phyloP scores from a whole-genome alignment of 1,284 basidiomycete species.

The Boletus semigastroideus region DNA sequence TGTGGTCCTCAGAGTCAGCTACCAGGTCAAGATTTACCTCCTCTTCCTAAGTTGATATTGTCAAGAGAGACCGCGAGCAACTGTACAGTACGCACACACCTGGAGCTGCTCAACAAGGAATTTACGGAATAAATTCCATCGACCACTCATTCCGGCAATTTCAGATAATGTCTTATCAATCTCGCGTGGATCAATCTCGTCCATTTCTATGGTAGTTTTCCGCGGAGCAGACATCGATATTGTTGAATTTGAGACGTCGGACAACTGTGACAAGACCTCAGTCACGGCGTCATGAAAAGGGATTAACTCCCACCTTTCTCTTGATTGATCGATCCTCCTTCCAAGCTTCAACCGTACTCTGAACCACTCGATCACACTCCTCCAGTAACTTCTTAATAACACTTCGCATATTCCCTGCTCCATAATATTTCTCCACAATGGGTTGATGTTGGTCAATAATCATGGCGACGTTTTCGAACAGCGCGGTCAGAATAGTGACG shows the following conservation, averaged over 20 bases:
- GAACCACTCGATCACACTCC: constrained; percentile 86
- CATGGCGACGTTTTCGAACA: constrained; percentile 94
- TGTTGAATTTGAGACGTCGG: constrained; percentile 44
- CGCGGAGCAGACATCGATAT: constrained; percentile 36
- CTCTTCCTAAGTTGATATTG: constrained; percentile 20
- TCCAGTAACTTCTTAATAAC: constrained; percentile 79
- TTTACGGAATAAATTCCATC: constrained; percentile 90
- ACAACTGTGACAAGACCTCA: constrained; percentile 39
- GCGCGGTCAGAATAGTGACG: constrained; percentile 79
- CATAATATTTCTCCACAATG: constrained; percentile 98
- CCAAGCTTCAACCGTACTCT: constrained; percentile 81
- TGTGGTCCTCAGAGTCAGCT: not conserved
- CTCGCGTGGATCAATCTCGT: constrained; percentile 80
- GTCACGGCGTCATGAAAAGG: not conserved
- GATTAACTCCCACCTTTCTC: constrained; percentile 55
- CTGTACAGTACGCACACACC: constrained; percentile 35
- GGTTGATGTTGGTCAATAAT: constrained; percentile 98
- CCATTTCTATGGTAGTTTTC: constrained; percentile 52
- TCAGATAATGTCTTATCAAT: constrained; percentile 89
- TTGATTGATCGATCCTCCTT: constrained; percentile 81
- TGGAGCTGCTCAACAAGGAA: constrained; percentile 78
- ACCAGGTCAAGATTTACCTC: constrained; percentile 7
- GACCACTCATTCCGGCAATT: constrained; percentile 82
- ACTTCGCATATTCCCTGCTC: constrained; percentile 77
- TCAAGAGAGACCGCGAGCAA: not conserved